Evolutionary conservation across 2,329 filamentous ascomycete genomes (phyloP), one percentile per base, ranked within the genome.

Genomic region (Polychaeton citri): DNA sequence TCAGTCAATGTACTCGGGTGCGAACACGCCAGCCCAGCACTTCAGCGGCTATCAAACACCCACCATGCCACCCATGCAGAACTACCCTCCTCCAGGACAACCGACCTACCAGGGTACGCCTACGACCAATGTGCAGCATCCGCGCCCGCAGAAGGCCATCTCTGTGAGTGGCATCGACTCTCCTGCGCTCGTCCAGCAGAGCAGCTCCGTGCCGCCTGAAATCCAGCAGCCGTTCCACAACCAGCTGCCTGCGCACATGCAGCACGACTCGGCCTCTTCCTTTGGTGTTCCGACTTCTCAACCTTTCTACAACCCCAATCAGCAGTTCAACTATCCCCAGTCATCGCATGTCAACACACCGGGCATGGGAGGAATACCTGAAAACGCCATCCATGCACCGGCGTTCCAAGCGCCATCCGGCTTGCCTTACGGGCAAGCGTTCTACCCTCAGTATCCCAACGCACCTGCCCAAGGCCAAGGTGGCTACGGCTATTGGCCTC

Each of bases 121-220:
- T 31, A 68, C 70, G 30, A 69, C 77, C 13, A 72, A 85, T 1
- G 94, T 96, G 77, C 84, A 96, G 55, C 90, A 96, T 56, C 90
- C 90, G 38, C 80, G 84, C 35, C 88, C 90, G 6, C 87, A 96
- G 58, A 96, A 96, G 66, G 72, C 86, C 5, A 84, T 96, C 20
- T 95, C 87, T 7, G 77, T 96, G 39, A 83, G 85, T 38, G 86
- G 85, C 50, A 94, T 96, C 47, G 90, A 96, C 58, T 82, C 82
- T 6, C 85, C 87, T 3, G 76, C 74, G 4, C 69, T 68, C 46
- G 63, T 76, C 60, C 72, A 74, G 50, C 69, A 74, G 45, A 45
- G 45, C 20, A 33, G 28, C 12, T 34, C 32, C 12, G 43, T 47
- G 18, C 38, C 42, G 8, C 38, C 40, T 10, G 73, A 79, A 52